Evolutionary conservation across 1,139 yeast genomes (phyloP), one percentile per base, ranked within the genome.

Genomic region (Tardiomyces blankii): DNA sequence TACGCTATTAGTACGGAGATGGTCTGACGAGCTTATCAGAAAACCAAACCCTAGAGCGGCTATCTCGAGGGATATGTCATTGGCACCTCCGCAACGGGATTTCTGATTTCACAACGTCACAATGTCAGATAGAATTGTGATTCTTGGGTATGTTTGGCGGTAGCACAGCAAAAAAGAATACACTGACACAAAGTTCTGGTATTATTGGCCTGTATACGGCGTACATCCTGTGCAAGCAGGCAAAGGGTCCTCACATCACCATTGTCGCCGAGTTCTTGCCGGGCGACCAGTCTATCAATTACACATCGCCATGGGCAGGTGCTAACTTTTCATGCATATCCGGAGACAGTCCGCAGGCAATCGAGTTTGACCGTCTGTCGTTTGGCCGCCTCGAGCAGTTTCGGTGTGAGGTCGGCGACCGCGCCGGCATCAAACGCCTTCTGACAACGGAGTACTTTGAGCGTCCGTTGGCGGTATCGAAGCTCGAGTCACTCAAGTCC

Each of bases 161-260:
- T 27, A 4, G 18, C 18, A 12, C 9, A 13, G 32, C 25, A 28
- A 18, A 32, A 6, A 16, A 3, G 38, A 41, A 16, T 13, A 27
- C 5, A 18, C 32, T 28, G 28, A 19, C 18, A 18, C 39, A 27
- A 35, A 69, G 85, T 13, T 72, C 86, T 2, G 94, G 94, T 18
- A 78, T 84, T 42, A 68, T 80, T 47, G 93, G 93, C 28, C 70
- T 84, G 53, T 82, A 88, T 42, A 71, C 78, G 1, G 82, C 72
- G 44, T 67, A 70, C 44, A 68, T 78, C 41, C 65, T 78, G 28
- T 66, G 73, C 19, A 65, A 68, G n/a, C 70, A 71, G 1, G 71
- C 74, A 8, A 51, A 64, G 6, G 74, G 77, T 1, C 48, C 60
- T 4, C 67, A 75, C n/a, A 72, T 82, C 50, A 70, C 77, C 2